Conservation (phyloP, 371 early-diverging fungal species). For the Dinochytrium kinnereticum region DNA sequence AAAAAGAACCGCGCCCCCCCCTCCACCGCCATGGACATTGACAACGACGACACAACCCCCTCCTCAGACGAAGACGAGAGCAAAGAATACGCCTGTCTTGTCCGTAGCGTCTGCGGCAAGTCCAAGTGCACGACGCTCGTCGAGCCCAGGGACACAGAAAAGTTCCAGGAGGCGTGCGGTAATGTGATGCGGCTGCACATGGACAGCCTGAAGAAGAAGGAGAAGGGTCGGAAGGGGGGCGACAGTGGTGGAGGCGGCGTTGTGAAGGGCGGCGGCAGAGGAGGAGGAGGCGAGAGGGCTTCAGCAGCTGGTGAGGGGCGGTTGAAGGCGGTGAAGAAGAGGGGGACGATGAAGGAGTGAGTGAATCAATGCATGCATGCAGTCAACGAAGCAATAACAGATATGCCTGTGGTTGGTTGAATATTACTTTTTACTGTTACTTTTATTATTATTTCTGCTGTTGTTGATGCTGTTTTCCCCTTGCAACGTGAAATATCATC, state of each 20-base stretch:
- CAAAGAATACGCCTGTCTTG: conserved; percentile 44
- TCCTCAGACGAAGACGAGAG: background rate
- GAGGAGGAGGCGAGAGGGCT: background rate
- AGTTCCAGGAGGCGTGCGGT: conserved; percentile 56
- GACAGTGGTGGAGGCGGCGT: conserved; percentile 8
- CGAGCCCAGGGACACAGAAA: conserved; percentile 50
- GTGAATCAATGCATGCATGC: no score
- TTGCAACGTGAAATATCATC: no score
- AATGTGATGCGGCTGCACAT: conserved; percentile 56
- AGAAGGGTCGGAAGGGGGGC: conserved; percentile 41
- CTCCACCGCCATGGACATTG: background rate
- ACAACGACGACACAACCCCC: no score
- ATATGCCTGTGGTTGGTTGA: no score
- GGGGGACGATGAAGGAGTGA: no score
- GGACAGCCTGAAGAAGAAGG: conserved; percentile 59
- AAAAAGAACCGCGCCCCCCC: background rate
- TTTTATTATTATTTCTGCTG: no score
- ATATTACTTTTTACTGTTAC: no score
- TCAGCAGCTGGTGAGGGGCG: background rate
- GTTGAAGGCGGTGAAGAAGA: conserved; percentile 10
- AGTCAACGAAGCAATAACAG: no score
- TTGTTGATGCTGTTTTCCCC: no score
- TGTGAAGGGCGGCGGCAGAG: conserved; percentile 28
- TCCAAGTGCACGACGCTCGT: conserved; percentile 49
- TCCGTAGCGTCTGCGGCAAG: conserved; percentile 45